These are phyloP conservation scores for Exophiala spinifera DNA, from an alignment of 2,329 filamentous ascomycete species.

Conservation along the genomic window DNA sequence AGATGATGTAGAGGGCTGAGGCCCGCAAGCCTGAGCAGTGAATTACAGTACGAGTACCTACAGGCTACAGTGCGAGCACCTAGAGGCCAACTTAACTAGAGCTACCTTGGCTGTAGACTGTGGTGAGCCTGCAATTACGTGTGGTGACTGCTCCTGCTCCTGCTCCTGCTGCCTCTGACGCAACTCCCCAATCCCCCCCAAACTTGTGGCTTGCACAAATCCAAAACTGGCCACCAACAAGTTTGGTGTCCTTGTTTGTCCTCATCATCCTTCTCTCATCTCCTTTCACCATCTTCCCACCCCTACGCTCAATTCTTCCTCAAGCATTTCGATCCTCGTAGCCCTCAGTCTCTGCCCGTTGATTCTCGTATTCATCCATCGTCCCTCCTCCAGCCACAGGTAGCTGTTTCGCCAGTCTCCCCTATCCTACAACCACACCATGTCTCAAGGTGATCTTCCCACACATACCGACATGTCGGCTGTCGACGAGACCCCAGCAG, in stretches of 20 bases:
- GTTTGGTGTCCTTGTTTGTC: not conserved
- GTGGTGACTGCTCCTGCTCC: no score
- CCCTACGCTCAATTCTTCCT: not conserved
- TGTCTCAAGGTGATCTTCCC: not conserved
- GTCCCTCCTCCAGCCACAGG: not conserved
- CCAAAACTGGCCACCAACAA: not conserved
- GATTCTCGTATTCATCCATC: not conserved
- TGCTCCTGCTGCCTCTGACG: no score
- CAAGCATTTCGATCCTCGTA: not conserved
- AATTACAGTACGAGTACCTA: no score
- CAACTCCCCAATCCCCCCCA: no score
- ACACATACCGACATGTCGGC: conserved; percentile 1
- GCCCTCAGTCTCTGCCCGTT: not conserved
- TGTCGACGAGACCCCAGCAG: not conserved
- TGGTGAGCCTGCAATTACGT: no score
- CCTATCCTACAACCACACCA: not conserved
- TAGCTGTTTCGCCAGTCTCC: not conserved
- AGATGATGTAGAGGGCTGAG: no score
- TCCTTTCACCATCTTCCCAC: not conserved
- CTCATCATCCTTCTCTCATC: not conserved
- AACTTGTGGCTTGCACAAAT: not conserved
- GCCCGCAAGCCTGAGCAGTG: no score
- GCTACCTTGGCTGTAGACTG: no score
- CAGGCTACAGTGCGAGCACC: no score
- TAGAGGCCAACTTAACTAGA: no score